These are phyloP conservation scores for Tricholomella constricta DNA, from an alignment of 768 basidiomycete species.

Conservation along the genomic window DNA sequence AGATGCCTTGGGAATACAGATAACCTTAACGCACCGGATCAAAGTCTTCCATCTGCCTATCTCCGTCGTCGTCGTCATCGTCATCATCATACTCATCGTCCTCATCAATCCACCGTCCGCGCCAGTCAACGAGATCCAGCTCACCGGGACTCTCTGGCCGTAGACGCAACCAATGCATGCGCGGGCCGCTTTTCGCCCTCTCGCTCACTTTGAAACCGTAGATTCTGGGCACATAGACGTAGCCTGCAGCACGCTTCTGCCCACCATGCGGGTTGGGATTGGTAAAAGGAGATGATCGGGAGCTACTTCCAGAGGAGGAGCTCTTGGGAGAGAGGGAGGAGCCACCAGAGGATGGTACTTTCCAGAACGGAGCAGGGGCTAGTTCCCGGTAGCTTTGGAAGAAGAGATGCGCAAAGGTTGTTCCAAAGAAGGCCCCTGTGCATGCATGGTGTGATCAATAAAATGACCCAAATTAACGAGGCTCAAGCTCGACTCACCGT, in stretches of 20 bases:
- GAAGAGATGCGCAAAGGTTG: slow-evolving; percentile 97
- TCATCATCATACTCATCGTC: slow-evolving; percentile 63
- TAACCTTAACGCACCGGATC: slow-evolving; percentile 60
- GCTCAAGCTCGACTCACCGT: slow-evolving; percentile 60
- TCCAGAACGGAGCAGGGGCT: slow-evolving; percentile 93
- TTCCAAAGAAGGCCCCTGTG: slow-evolving; percentile 97
- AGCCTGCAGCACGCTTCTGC: slow-evolving; percentile 84
- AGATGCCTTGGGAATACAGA: slow-evolving; percentile 11
- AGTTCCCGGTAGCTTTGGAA: slow-evolving; percentile 97
- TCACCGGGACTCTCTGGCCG: slow-evolving; percentile 81
- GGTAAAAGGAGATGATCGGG: slow-evolving; percentile 60
- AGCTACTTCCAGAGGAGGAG: slow-evolving; percentile 48
- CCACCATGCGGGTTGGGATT: slow-evolving; percentile 91
- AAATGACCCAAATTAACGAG: slow-evolving; percentile 8
- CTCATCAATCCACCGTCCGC: slow-evolving; percentile 83
- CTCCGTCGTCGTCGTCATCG: slow-evolving; percentile 71
- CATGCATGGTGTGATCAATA: not conserved
- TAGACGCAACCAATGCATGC: slow-evolving; percentile 95
- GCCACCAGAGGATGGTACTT: slow-evolving; percentile 57
- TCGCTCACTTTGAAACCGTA: slow-evolving; percentile 99
- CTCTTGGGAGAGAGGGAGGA: slow-evolving; percentile 62
- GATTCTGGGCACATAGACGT: slow-evolving; percentile 88
- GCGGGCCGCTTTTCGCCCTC: slow-evolving; percentile 88
- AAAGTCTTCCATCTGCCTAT: slow-evolving; percentile 85
- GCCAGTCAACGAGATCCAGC: slow-evolving; percentile 86